Percentiles rank a stretch among this genome's conserved stretches.
phyloP scores from a whole-genome alignment of 129 eudicot species.

The Flaveria bidentis region DNA sequence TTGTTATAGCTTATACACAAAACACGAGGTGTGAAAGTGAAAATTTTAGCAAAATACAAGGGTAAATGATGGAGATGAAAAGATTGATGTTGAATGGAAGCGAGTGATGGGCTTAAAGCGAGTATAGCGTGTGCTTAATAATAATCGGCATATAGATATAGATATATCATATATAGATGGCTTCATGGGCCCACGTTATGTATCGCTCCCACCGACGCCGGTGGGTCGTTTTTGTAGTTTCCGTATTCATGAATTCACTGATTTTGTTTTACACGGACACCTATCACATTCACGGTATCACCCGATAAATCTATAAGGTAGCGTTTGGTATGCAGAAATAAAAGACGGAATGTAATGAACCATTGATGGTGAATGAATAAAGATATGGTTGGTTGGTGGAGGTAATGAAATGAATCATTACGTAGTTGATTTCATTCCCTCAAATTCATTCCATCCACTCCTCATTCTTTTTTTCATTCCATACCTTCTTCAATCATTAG shows the following conservation, averaged over 20 bases:
- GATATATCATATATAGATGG: conserved; percentile 1
- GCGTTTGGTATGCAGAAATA: no score
- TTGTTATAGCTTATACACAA: conserved; percentile 7
- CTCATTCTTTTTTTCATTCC: no score
- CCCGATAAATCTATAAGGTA: no score
- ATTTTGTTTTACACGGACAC: neutral
- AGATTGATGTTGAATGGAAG: conserved; percentile 16
- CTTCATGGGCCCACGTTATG: neutral
- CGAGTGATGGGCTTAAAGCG: conserved; percentile 24
- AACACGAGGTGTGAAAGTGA: neutral
- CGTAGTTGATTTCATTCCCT: no score
- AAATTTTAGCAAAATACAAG: neutral
- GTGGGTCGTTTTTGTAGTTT: neutral
- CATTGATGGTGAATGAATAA: no score
- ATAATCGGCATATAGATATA: no score
- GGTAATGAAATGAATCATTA: no score
- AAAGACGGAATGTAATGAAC: no score
- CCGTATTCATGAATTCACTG: neutral
- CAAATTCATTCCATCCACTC: no score
- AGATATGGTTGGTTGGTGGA: no score
- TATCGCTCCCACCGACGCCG: neutral
- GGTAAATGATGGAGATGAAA: conserved; percentile 4
- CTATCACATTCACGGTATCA: neutral
- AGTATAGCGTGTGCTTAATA: conserved; percentile 28
- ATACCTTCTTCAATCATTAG: no score